Evolutionary conservation across 2,329 filamentous ascomycete genomes (phyloP), one percentile per base, ranked within the genome.

Genomic region (Alternaria ventricosa): DNA sequence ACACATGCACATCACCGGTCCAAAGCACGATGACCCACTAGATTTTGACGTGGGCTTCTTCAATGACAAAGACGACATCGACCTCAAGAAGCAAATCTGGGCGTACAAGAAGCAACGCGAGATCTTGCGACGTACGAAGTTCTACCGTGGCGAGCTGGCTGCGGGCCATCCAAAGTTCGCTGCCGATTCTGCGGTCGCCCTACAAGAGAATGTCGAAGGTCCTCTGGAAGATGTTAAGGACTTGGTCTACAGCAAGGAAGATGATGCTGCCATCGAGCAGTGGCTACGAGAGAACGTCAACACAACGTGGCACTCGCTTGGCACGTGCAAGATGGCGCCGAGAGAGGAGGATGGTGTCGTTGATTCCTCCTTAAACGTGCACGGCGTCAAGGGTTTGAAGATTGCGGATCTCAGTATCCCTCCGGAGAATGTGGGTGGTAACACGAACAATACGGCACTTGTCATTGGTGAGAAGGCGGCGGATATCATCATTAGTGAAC

Each of bases 61-160:
- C 30, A 83, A 78, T 5, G 85, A 89, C 56, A 69, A 79, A 12
- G 78, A 88, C 66, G 84, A 86, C 2, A 75, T 87, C n/a, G 88
- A 90, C 71, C 30, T 89, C 27, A 86, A 86, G 73, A 87, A 84
- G 69, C 84, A 87, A 12, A 68, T 88, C 11, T 90, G 88, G 88
- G 84, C 81, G 1, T 91, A 91, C 80, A 91, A 91, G 77, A 86
- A 85, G 69, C 82, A 84, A n/a, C 87, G 89, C 3, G 88, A 90
- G 72, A 84, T 90, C 51, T 79, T 83, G 27, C 84, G 88, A 1
- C 85, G 87, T 15, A 85, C 86, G 67, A 77, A 81, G 4, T 81
- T 83, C 59, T 89, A 84, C 77, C 75, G 74, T 9, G 82, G 82
- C 18, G 78, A 82, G 60, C 65, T 83, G 9, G 61, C 69, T 10